Evolutionary conservation across 192 early-diverging fungal species (phyloP).

Genomic region (Pilobolus umbonatus): DNA sequence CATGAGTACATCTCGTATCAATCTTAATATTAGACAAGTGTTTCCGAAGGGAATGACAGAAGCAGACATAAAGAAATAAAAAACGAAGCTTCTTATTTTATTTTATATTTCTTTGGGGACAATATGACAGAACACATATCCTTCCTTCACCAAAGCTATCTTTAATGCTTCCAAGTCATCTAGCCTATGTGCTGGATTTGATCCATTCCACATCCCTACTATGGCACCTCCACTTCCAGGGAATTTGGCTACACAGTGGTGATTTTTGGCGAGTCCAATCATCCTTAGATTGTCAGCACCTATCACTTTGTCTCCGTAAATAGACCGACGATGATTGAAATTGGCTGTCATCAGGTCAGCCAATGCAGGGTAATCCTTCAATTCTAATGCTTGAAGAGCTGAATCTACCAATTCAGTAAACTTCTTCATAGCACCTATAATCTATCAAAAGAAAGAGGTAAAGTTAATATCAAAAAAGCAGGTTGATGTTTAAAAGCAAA

Average conservation of each 20-base stretch:
- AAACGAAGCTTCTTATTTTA: not conserved
- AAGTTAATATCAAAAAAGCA: not conserved
- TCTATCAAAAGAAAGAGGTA: conserved; percentile 14
- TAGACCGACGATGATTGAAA: conserved; percentile 43
- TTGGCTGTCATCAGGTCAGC: conserved; percentile 53
- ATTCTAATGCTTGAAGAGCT: conserved; percentile 29
- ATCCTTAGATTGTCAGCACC: conserved; percentile 48
- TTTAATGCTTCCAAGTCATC: conserved; percentile 25
- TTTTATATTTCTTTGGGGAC: conserved; percentile 3
- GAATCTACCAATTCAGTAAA: conserved; percentile 42
- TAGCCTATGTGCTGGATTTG: not conserved
- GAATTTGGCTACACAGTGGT: conserved; percentile 54
- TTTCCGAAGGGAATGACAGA: not conserved
- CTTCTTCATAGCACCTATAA: conserved; percentile 45
- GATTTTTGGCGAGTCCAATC: conserved; percentile 38
- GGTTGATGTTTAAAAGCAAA: not conserved
- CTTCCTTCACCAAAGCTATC: conserved; percentile 34
- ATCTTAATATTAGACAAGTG: conserved; percentile 91
- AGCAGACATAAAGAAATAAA: not conserved
- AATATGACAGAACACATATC: conserved; percentile 37
- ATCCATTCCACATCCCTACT: conserved; percentile 49
- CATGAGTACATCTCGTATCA: conserved; percentile 70
- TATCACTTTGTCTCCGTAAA: conserved; percentile 49
- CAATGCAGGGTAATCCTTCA: conserved; percentile 26
- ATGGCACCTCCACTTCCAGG: conserved; percentile 57